Evolutionary conservation across 306 rosid genomes (phyloP), one percentile per base, ranked within the genome.

Genomic region (Crotalaria pallida): DNA sequence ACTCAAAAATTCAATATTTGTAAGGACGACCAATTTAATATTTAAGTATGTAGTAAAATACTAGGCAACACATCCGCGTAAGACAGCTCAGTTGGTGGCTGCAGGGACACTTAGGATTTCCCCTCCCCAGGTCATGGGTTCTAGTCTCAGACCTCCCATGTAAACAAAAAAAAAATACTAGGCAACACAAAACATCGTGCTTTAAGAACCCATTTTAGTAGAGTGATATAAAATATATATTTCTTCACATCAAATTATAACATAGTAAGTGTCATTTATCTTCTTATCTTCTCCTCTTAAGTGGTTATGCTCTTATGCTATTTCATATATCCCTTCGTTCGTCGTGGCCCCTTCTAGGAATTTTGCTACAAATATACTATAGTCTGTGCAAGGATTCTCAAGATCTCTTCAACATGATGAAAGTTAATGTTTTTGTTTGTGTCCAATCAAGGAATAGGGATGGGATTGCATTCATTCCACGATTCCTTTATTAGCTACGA

Each of bases 391-490:
- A 34, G 63, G 79, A 67, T 59, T 41, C 70, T 64, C 51, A 65
- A 56, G 68, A 29, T 61, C 70, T 45, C 65, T 63, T 17, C 3
- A 50, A 45, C 31, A 22, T 72, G 76, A 49, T 69, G 23, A 22
- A 67, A 73, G 65, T 26, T 17, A 16, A 53, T 73, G 69, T 55
- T 49, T 68, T 43, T 36, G 61, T 33, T 43, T 47, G 64, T 57
- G 47, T 78, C 56, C 72, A 63, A 24, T 64, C 71, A 49, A 71
- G 57, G 81, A 43, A 73, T 40, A 40, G 24, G 53, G 77, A 67
- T 61, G 69, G 78, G 68, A 70, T 72, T 79, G 74, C 61, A 44
- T 80, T 72, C 68, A 57, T 68, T 71, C 71, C 44, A 68, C 58
- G 58, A 77, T 79, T 72, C 61, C 69, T 57, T 62, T 65, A 55